These are phyloP conservation scores for Balamuthia mandrillaris DNA, from an alignment of 208 protist genomes.

Conservation along the genomic window DNA sequence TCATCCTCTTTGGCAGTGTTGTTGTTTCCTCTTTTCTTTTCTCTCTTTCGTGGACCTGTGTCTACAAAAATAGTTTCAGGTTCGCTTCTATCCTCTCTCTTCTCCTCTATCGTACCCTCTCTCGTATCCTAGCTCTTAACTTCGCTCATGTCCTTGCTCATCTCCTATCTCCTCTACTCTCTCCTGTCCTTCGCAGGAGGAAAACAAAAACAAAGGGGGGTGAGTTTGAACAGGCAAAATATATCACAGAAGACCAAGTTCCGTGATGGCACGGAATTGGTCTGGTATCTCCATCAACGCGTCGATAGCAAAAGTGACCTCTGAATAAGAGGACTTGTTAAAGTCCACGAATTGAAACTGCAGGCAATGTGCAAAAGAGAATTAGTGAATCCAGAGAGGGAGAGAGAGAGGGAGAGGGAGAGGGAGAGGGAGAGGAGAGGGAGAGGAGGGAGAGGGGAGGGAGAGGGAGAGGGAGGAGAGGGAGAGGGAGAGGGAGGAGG, in stretches of 20 bases:
- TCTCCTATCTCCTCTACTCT: neutral
- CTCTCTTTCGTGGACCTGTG: too few relatives aligned
- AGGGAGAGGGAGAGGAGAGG: too few relatives aligned
- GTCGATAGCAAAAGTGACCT: constrained; percentile 42
- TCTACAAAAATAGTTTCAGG: too few relatives aligned
- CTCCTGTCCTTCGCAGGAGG: neutral
- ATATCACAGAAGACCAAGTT: too few relatives aligned
- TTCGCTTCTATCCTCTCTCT: too few relatives aligned
- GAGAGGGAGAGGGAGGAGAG: neutral
- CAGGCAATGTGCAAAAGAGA: neutral
- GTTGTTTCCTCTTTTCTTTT: too few relatives aligned
- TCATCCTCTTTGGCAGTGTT: too few relatives aligned
- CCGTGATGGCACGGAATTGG: constrained; percentile 45
- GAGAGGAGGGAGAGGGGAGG: constrained; percentile 59
- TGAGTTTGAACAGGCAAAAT: neutral
- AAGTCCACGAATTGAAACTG: constrained; percentile 49
- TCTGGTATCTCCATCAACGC: constrained; percentile 67
- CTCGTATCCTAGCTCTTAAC: too few relatives aligned
- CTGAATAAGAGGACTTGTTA: neutral
- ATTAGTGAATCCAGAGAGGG: neutral
- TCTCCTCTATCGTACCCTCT: too few relatives aligned
- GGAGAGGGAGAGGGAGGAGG: neutral
- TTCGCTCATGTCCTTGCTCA: too few relatives aligned
- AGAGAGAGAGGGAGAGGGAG: constrained; percentile 75
- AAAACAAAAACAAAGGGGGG: neutral